Base-by-base conservation (phyloP, 805 yeast species). In the Candida odintsovae region DNA sequence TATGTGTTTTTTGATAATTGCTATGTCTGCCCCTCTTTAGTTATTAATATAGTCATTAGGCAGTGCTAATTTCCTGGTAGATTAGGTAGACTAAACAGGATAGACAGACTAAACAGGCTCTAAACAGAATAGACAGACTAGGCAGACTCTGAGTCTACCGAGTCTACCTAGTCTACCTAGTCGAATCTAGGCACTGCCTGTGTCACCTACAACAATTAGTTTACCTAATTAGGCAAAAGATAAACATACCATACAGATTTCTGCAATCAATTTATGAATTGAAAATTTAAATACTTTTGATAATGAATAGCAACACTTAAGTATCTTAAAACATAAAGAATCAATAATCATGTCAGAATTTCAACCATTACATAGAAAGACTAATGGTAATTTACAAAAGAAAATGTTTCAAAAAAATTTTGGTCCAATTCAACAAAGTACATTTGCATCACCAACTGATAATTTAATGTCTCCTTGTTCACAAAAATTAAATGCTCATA, bases 391-490 rank as follows among this genome's bases (percentile, higher is more conserved):
- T 29, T 43, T 57, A 21, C 60, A 56, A 38, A 52, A 52, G 45
- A 49, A 56, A 44, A 44, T 55, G 49, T 52, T 57, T 23, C 54
- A 57, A 45, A 50, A 53, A 19, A 50, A 51, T 42, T 46, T 54
- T 26, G 42, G 33, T 4, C 39, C 39, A 13, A 26, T 20, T 19
- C 21, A 25, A 16, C 45, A 37, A 28, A 29, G 35, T 46, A 61
- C 61, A 33, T 61, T 67, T 50, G 66, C 77, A 8, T 77, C 83
- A 13, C 84, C 84, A 39, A 80, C 86, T 3, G 86, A 80, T 54
- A 73, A 67, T 42, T 51, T 78, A 51, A 60, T 79, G 61, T 77
- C 83, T 4, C 84, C 85, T 25, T 76, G 83, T 55, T 71, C 83
- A 2, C 75, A 76, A 51, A 79, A 76, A 59, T 61, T 80, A 49